Evolutionary conservation across 2,329 filamentous ascomycete species (phyloP).

Genomic region (Fusarium marasasianum): DNA sequence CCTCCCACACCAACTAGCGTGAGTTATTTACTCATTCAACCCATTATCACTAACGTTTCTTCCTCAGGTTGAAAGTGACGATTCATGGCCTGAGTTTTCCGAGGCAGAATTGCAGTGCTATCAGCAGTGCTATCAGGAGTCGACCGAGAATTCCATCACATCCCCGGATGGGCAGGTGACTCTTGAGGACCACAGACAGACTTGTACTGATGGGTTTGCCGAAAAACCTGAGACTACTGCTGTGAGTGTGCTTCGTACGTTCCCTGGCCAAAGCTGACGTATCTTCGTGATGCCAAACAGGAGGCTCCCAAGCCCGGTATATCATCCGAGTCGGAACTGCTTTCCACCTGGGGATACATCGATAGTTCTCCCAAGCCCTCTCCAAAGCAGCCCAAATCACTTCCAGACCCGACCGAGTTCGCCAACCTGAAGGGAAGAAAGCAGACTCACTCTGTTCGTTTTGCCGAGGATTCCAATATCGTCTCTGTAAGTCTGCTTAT

Average conservation of each 20-base stretch:
- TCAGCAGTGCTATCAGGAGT: not conserved
- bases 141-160: not conserved
- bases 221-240: fast-evolving
- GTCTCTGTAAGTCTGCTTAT: not conserved
- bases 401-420: not conserved
- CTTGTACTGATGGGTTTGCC: fast-evolving
- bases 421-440: not conserved
- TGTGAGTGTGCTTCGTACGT: not conserved
- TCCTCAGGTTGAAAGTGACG: not conserved
- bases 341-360: not conserved
- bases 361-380: not conserved
- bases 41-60: not conserved
- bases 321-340: not conserved
- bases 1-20: not conserved
- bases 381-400: not conserved
- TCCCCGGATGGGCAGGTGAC: not conserved
- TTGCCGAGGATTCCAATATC: not conserved
- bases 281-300: not conserved
- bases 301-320: not conserved
- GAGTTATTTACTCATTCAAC: not conserved
- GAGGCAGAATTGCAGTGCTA: not conserved
- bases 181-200: not conserved
- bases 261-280: not conserved
- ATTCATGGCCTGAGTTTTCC: not conserved
- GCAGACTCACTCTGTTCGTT: not conserved